These are phyloP conservation scores for Ceratocystis eucalypticola DNA, from an alignment of 2,329 filamentous ascomycete genomes.

Conservation along the genomic window DNA sequence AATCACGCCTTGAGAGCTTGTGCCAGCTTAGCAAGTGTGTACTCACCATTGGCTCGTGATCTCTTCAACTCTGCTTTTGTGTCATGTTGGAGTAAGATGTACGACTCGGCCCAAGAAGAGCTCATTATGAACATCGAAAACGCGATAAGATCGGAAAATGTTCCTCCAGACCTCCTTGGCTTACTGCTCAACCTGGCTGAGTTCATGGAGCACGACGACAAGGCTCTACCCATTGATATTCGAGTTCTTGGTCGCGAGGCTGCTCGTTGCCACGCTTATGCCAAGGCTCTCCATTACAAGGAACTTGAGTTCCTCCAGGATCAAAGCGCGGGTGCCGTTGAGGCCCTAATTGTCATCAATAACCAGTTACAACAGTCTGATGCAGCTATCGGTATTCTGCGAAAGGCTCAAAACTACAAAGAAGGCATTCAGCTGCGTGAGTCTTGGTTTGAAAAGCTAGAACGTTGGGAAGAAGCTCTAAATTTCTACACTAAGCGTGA, in stretches of 20 bases:
- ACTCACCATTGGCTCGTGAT: constrained; percentile 79
- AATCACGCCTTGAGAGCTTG: constrained; percentile 91
- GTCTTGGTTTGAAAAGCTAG: constrained; percentile 97
- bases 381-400: constrained; percentile 91
- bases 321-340: constrained; percentile 86
- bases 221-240: constrained; percentile 94
- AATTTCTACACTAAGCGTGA: constrained; percentile 74
- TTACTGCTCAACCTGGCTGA: constrained; percentile 91
- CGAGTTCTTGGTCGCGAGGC: constrained; percentile 87
- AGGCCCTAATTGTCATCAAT: constrained; percentile 97
- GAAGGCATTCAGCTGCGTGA: constrained; percentile 89
- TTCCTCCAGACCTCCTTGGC: constrained; percentile 88
- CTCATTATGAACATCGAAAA: constrained; percentile 91
- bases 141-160: constrained; percentile 86
- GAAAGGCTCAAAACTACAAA: constrained; percentile 88
- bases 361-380: constrained; percentile 98
- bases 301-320: constrained; percentile 97
- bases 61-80: constrained; percentile 98
- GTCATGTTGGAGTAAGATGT: constrained; percentile 96
- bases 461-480: constrained; percentile 94
- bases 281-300: constrained; percentile 97
- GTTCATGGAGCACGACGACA: constrained; percentile 99
- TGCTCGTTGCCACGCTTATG: constrained; percentile 92
- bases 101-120: constrained; percentile 93
- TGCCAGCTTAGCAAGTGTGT: constrained; percentile 77